These are phyloP conservation scores for Medakamo hakoo DNA, from an alignment of 139 green algal species.

Conservation along the genomic window DNA sequence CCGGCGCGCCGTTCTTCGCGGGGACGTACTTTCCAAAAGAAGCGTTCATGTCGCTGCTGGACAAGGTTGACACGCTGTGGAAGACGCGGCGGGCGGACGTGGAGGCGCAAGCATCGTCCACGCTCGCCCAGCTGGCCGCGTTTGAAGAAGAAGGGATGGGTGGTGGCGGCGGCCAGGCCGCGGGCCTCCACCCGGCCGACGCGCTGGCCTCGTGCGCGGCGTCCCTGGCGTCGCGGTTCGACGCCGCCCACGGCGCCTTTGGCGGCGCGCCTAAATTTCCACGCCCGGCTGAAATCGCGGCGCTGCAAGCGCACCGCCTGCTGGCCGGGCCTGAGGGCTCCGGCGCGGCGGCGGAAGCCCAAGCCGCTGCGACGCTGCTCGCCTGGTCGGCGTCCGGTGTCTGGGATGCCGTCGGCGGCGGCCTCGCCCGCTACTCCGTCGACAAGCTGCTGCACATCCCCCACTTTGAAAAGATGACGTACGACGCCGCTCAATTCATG, in stretches of 20 bases:
- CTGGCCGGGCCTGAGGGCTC: conserved; percentile 5
- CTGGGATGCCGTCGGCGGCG: conserved; percentile 70
- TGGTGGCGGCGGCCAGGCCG: not conserved
- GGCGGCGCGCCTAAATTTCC: conserved; percentile 78
- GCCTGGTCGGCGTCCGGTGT: conserved; percentile 11
- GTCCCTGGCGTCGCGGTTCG: conserved; percentile 35
- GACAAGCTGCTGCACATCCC: conserved; percentile 54
- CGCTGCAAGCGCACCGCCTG: conserved; percentile 31
- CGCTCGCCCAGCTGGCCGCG: conserved; percentile 39
- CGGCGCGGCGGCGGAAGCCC: not conserved
- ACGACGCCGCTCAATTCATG: conserved; percentile 72
- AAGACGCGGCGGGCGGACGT: conserved; percentile 18
- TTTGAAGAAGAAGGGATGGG: conserved; percentile 7
- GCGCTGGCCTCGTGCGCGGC: conserved; percentile 20
- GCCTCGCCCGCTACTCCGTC: conserved; percentile 71
- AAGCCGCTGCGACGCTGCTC: not conserved
- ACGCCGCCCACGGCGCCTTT: conserved; percentile 55
- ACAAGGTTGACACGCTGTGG: no score
- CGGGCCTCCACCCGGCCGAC: not conserved
- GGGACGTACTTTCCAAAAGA: no score
- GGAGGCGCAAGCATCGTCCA: conserved; percentile 11
- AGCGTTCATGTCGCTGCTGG: no score
- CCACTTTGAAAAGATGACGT: conserved; percentile 92
- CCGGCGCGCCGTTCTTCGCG: no score
- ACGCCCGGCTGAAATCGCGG: conserved; percentile 60